Conservation (phyloP, 495 filamentous ascomycete genomes). For the Aspergillus hancockii region DNA sequence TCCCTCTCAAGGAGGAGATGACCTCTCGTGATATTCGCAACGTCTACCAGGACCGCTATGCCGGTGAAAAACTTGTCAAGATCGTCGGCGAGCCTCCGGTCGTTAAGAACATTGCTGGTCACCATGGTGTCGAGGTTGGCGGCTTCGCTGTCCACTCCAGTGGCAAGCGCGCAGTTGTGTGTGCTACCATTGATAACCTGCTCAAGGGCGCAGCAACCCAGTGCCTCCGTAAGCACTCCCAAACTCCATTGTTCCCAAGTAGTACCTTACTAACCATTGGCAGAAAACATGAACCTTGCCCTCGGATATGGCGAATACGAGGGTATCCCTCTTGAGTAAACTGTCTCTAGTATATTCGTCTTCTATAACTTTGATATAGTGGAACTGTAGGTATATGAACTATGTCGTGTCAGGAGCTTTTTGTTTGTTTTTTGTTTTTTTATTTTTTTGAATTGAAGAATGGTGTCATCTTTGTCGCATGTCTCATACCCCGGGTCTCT, state of each 20-base stretch:
- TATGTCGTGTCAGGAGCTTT: slow-evolving; percentile 14
- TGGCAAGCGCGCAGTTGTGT: slow-evolving; percentile 89
- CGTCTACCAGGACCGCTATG: slow-evolving; percentile 94
- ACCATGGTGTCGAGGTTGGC: slow-evolving; percentile 92
- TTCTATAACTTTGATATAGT: slow-evolving; percentile 23
- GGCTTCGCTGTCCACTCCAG: slow-evolving; percentile 88
- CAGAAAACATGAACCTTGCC: slow-evolving; percentile 97
- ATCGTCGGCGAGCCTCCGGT: slow-evolving; percentile 83
- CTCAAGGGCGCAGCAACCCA: slow-evolving; percentile 96
- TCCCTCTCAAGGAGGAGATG: slow-evolving; percentile 82
- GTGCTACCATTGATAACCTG: slow-evolving; percentile 97
- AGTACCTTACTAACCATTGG: slow-evolving; percentile 5
- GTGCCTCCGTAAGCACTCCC: slow-evolving; percentile 74
- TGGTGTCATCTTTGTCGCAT: slow-evolving; percentile 19
- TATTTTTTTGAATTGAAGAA: slow-evolving; percentile 21
- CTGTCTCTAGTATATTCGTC: slow-evolving; percentile 12
- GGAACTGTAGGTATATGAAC: slow-evolving; percentile 27
- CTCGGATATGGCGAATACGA: slow-evolving; percentile 92
- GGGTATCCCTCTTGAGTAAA: slow-evolving; percentile 74
- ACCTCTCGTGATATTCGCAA: slow-evolving; percentile 89
- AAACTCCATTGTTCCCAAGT: neutral
- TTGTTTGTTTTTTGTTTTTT: slow-evolving; percentile 16
- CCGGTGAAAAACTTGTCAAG: slow-evolving; percentile 92
- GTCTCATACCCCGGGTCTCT: slow-evolving; percentile 38
- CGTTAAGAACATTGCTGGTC: slow-evolving; percentile 86